Conservation (phyloP, 768 basidiomycete genomes). For the Kwoniella mangroviensis region DNA sequence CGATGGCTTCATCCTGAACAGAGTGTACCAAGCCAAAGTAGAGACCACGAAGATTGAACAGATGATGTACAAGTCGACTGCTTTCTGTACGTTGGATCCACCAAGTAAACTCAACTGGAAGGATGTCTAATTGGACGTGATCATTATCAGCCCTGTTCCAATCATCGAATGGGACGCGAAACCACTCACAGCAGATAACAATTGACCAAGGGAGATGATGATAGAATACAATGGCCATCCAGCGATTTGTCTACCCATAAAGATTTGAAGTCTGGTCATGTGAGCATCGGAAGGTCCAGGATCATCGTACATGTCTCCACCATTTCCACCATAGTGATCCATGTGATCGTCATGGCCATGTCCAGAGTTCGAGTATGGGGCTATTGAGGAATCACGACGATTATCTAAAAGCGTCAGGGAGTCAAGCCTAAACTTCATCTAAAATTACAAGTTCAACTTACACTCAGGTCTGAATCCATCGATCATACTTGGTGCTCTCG, state of each 20-base stretch:
- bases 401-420: conserved; percentile 26
- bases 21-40: conserved; percentile 83
- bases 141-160: not conserved
- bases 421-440: conserved; percentile 17
- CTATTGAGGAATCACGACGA: conserved; percentile 48
- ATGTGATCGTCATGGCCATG: conserved; percentile 45
- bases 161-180: not conserved
- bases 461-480: conserved; percentile 69
- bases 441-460: conserved; percentile 59
- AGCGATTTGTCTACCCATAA: conserved; percentile 74
- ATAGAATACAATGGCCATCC: conserved; percentile 94
- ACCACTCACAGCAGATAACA: conserved; percentile 55
- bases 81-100: conserved; percentile 80
- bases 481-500: conserved; percentile 52
- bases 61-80: conserved; percentile 86
- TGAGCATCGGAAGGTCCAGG: conserved; percentile 64
- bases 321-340: conserved; percentile 49
- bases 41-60: conserved; percentile 83
- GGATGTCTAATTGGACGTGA: conserved; percentile 60
- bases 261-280: conserved; percentile 83
- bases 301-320: conserved; percentile 43
- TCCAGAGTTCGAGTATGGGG: conserved; percentile 49
- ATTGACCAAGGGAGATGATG: conserved; percentile 81
- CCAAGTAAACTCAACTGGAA: conserved; percentile 92
- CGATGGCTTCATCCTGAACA: conserved; percentile 87